Conservation (phyloP, 1,284 basidiomycete species). For the Boletus smithii region DNA sequence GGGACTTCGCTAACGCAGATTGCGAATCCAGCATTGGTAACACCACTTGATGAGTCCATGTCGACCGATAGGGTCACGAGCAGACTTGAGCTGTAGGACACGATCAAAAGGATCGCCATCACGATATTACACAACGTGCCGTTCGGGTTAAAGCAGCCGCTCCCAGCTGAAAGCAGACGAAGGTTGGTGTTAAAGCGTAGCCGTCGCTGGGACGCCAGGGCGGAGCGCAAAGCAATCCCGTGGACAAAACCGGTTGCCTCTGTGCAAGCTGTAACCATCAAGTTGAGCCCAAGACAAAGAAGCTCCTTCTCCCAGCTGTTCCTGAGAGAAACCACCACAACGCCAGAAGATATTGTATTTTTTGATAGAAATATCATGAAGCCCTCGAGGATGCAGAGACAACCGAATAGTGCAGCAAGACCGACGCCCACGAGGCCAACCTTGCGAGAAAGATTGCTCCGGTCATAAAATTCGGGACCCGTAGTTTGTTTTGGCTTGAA, state of each 20-base stretch:
- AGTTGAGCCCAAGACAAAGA: conserved; percentile 21
- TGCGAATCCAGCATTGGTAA: conserved; percentile 1
- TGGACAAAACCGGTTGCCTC: conserved; percentile 32
- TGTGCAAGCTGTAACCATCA: conserved; percentile 29
- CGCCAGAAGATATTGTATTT: conserved; percentile 20
- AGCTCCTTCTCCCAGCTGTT: conserved; percentile 21
- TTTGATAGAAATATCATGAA: conserved; percentile 23
- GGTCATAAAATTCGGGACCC: conserved; percentile 31
- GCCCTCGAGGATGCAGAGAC: conserved; percentile 23
- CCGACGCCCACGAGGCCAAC: conserved; percentile 27
- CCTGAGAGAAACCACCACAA: conserved; percentile 21
- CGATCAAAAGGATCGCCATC: conserved; percentile 30
- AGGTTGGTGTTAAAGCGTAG: conserved; percentile 35
- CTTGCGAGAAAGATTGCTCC: conserved; percentile 26
- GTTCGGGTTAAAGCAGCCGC: conserved; percentile 21
- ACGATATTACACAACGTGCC: conserved; percentile 22
- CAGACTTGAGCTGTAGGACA: conserved; percentile 27
- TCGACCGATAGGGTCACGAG: conserved; percentile 24
- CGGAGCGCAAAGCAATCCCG: conserved; percentile 28
- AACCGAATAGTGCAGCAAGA: conserved; percentile 21
- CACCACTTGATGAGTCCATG: conserved; percentile 17
- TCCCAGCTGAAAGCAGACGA: conserved; percentile 26
- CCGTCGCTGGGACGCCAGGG: conserved; percentile 23
- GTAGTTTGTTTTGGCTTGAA: conserved; percentile 25
- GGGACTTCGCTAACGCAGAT: conserved; percentile 29